Percentiles rank a stretch among this genome's conserved stretches.
phyloP scores from a whole-genome alignment of 306 rosid species.

The Coriaria nepalensis region DNA sequence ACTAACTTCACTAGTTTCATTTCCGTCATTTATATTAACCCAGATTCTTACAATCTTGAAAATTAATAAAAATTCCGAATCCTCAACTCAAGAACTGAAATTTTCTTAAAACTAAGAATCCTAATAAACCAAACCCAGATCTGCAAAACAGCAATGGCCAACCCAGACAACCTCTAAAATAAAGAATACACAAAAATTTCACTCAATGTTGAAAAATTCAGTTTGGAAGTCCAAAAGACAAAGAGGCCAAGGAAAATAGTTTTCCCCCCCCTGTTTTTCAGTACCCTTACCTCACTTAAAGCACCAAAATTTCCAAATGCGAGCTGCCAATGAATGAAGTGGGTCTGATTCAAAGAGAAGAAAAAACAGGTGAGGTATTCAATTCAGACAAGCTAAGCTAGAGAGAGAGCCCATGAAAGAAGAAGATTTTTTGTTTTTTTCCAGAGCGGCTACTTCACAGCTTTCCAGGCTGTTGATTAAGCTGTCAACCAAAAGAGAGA shows the following conservation, averaged over 20 bases:
- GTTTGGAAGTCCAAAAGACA: conserved; percentile 4
- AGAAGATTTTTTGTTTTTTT: conserved; percentile 18
- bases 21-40: conserved; percentile 21
- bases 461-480: conserved; percentile 51
- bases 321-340: not conserved
- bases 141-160: conserved; percentile 13
- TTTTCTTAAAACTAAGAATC: not conserved
- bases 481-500: conserved; percentile 18
- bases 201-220: conserved; percentile 12
- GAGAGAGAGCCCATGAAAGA: conserved; percentile 11
- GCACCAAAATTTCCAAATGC: conserved; percentile 4
- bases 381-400: not conserved
- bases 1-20: conserved; percentile 31
- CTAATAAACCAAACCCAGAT: conserved; percentile 21
- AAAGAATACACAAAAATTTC: conserved; percentile 3
- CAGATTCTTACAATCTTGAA: conserved; percentile 8
- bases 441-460: conserved; percentile 15
- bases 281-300: conserved; percentile 17
- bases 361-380: not conserved
- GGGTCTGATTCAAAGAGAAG: conserved; percentile 10
- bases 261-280: not conserved
- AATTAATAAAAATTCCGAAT: conserved; percentile 3
- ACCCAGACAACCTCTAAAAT: not conserved
- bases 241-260: not conserved
- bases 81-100: conserved; percentile 1